Evolutionary conservation across 164 flowering plant genomes (phyloP).

Genomic region (Stephania japonica): DNA sequence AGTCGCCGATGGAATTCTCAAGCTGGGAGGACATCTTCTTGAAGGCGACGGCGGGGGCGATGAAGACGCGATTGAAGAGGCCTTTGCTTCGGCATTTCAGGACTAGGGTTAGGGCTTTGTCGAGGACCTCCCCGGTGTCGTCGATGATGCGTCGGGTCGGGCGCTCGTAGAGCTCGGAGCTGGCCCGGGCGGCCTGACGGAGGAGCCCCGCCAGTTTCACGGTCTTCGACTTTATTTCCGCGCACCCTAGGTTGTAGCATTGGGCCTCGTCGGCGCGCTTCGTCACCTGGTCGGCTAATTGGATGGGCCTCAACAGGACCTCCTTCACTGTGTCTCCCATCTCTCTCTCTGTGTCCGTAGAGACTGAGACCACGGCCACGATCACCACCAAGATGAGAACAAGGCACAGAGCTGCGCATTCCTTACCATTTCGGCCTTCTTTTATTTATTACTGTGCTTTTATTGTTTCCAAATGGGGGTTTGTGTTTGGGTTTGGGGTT

Average conservation of each 20-base stretch:
- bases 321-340: conserved; percentile 74
- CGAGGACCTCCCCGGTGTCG: conserved; percentile 80
- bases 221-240: conserved; percentile 61
- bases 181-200: conserved; percentile 73
- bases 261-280: conserved; percentile 53
- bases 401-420: too few species aligned
- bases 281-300: conserved; percentile 59
- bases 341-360: too few species aligned
- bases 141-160: conserved; percentile 82
- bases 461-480: too few species aligned
- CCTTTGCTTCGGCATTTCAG: conserved; percentile 55
- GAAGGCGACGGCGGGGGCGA: conserved; percentile 71
- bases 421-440: too few species aligned
- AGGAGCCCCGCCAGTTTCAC: conserved; percentile 63
- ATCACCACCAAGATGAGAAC: too few species aligned
- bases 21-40: conserved; percentile 53
- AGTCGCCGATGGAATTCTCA: conserved; percentile 80
- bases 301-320: conserved; percentile 62
- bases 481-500: too few species aligned
- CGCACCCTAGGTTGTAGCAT: conserved; percentile 54
- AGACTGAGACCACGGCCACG: too few species aligned
- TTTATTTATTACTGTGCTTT: too few species aligned
- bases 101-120: conserved; percentile 60
- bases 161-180: conserved; percentile 75
- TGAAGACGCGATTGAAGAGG: conserved; percentile 57